Evolutionary conservation across 2,329 filamentous ascomycete species (phyloP).

Genomic region (Pseudogymnoascus sp.): DNA sequence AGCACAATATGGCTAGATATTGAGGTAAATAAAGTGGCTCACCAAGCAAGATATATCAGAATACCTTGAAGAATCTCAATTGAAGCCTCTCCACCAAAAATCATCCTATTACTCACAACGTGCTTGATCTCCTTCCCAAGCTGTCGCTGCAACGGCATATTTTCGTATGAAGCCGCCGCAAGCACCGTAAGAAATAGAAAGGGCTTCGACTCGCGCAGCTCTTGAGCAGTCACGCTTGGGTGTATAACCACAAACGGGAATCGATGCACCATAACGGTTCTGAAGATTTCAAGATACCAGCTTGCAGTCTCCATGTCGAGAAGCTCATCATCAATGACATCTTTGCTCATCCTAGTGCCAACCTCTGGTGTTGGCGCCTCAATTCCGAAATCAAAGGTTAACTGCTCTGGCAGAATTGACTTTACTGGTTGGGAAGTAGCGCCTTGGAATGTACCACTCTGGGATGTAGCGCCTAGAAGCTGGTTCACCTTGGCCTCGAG

Average conservation of each 20-base stretch:
- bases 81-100: conserved; percentile 10
- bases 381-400: not conserved
- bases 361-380: not conserved
- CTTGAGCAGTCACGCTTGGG: conserved; percentile 19
- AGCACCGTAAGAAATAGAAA: conserved; percentile 9
- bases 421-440: conserved; percentile 17
- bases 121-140: conserved; percentile 28
- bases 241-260: conserved; percentile 32
- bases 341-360: not conserved
- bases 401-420: conserved; percentile 16
- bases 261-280: conserved; percentile 30
- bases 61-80: conserved; percentile 3
- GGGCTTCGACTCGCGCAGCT: conserved; percentile 22
- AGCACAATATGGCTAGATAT: not conserved
- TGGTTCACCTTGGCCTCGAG: conserved; percentile 25
- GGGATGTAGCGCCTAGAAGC: conserved; percentile 17
- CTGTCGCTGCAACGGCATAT: conserved; percentile 29
- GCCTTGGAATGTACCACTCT: conserved; percentile 22
- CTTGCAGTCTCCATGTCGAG: not conserved
- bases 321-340: conserved; percentile 4
- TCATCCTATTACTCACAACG: conserved; percentile 25
- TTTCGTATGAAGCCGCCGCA: conserved; percentile 24
- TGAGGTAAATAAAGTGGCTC: not conserved
- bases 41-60: not conserved
- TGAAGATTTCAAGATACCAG: conserved; percentile 17